phyloP scores from a whole-genome alignment of 164 flowering plant genomes.

The Amborella trichopoda region DNA sequence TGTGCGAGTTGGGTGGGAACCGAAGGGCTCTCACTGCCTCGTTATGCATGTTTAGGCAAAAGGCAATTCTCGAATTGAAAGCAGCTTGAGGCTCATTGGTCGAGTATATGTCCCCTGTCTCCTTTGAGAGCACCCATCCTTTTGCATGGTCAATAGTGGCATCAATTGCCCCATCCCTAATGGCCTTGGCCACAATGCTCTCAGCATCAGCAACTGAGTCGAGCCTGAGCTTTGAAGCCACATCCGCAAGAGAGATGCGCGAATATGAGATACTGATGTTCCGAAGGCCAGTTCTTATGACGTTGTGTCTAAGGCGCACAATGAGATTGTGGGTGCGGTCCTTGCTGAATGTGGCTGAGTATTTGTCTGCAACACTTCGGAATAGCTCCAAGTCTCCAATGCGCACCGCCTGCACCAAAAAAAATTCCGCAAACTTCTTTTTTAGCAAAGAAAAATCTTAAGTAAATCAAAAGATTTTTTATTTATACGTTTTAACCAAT shows the following conservation, averaged over 20 bases:
- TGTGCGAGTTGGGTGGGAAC: slow-evolving; percentile 81
- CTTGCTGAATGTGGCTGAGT: slow-evolving; percentile 42
- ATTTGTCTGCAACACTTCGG: slow-evolving; percentile 60
- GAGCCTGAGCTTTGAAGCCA: slow-evolving; percentile 71
- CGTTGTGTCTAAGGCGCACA: slow-evolving; percentile 84
- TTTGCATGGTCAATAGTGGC: slow-evolving; percentile 76
- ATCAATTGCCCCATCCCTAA: slow-evolving; percentile 91
- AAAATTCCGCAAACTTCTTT: too few species aligned
- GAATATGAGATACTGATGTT: slow-evolving; percentile 93
- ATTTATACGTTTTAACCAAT: too few species aligned
- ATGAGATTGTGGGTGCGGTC: slow-evolving; percentile 83
- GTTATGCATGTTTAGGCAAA: slow-evolving; percentile 92
- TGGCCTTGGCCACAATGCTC: slow-evolving; percentile 90
- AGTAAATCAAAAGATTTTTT: too few species aligned
- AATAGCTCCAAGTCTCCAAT: slow-evolving; percentile 90
- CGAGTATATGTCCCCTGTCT: slow-evolving; percentile 90
- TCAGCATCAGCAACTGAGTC: slow-evolving; percentile 91
- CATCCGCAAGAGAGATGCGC: slow-evolving; percentile 72
- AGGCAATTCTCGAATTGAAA: slow-evolving; percentile 79
- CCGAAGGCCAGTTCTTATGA: slow-evolving; percentile 84
- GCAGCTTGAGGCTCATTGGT: slow-evolving; percentile 82
- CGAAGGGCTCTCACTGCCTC: slow-evolving; percentile 83
- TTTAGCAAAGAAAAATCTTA: too few species aligned
- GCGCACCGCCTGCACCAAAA: slow-evolving; percentile 67
- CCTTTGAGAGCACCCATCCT: slow-evolving; percentile 30